Evolutionary conservation across 805 yeast genomes (phyloP), one percentile per base, ranked within the genome.

Genomic region (Yarrowia bubula): DNA sequence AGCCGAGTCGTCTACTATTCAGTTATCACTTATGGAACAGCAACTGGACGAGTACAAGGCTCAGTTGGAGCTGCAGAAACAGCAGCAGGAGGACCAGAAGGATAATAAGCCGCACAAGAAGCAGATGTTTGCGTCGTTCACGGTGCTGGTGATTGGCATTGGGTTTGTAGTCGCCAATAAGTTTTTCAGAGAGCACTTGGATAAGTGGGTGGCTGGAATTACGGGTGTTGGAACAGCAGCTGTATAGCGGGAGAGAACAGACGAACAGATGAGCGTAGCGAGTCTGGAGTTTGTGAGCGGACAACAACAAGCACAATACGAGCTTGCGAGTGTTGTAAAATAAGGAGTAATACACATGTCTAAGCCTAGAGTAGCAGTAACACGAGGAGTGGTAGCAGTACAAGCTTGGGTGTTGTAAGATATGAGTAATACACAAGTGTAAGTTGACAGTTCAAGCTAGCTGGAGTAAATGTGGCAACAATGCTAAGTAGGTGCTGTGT

Each of bases 121-220:
- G 31, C 31, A 39, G 18, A 31, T 39, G 38, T 55, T 39, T n/a
- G 61, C 61, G 28, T 41, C 61, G 2, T 15, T 55, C 38, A 41
- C 61, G 31, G 47, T 55, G 14, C 47, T 55, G 37, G 31, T 55
- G 8, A 17, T 55, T 22, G 61, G 61, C 31, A 39, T 55, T 41
- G 61, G 61, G 3, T 55, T 55, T 28, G 61, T 55, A 13, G 47
- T 55, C 31, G 61, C 61, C 15, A 55, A 55, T 38, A 39, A 31
- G 61, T 55, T 55, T 55, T 55, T 55, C 47, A 33, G 61, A 41
- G 61, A 55, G 31, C 61, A 55, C 42, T 15, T 55, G n/a, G 61
- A 55, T 15, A 47, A 47, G 38, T 55, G 61, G 47, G 61, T 39
- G 1, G 22, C 28, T 41, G 61, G 61, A 6, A 39, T 55, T 31